phyloP scores from a whole-genome alignment of 2,329 filamentous ascomycete genomes.

The Colletotrichum magnum region DNA sequence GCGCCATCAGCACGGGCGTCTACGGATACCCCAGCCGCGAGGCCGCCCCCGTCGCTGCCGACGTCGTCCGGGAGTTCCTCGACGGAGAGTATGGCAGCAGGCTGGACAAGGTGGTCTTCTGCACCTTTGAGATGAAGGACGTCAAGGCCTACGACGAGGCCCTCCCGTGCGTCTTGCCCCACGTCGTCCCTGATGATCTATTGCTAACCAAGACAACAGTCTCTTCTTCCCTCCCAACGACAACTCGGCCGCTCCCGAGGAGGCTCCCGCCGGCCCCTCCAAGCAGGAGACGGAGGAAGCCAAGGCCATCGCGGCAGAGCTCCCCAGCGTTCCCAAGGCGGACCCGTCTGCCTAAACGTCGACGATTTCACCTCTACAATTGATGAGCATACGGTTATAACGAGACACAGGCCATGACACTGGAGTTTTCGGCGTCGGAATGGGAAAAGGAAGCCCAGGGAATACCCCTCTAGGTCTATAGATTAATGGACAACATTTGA shows the following conservation, averaged over 20 bases:
- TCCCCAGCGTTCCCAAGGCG: constrained; percentile 54
- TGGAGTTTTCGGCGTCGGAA: neutral
- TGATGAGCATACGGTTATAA: neutral
- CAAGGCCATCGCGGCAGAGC: constrained; percentile 46
- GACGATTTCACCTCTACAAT: neutral
- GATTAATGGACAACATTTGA: no score
- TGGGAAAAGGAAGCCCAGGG: neutral
- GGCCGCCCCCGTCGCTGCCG: constrained; percentile 80
- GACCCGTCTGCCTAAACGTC: constrained; percentile 45
- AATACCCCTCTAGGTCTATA: constrained; percentile 24
- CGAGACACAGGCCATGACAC: neutral
- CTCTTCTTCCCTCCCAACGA: constrained; percentile 41
- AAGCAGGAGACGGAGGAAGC: constrained; percentile 44
- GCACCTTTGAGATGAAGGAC: constrained; percentile 86
- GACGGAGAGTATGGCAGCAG: constrained; percentile 60
- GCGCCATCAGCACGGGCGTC: constrained; percentile 87
- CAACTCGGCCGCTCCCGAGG: constrained; percentile 32
- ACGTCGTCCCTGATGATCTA: fast-evolving
- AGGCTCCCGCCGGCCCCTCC: constrained; percentile 43
- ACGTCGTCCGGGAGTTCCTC: constrained; percentile 70
- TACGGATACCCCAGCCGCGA: constrained; percentile 86
- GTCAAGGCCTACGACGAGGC: constrained; percentile 77
- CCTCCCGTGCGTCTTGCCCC: constrained; percentile 76
- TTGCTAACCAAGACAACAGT: constrained; percentile 6
- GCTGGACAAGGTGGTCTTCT: constrained; percentile 85